phyloP scores from a whole-genome alignment of 441 rosid genomes.

The Adansonia rubrostipa region DNA sequence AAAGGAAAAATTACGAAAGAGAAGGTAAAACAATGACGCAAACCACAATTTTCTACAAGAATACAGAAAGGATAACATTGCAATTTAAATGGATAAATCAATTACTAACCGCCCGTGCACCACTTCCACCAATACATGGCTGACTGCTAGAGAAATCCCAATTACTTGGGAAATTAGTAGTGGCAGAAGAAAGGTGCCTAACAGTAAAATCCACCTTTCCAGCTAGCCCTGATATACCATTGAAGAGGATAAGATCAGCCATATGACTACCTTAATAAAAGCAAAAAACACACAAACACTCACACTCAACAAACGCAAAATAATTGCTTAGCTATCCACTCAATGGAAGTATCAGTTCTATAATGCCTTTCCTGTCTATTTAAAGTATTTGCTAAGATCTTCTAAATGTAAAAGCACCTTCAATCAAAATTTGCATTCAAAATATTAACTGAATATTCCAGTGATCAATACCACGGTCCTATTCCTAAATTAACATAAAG shows the following conservation, averaged over 20 bases:
- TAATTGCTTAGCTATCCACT: background rate
- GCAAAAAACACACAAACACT: background rate
- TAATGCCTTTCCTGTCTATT: background rate
- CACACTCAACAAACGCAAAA: background rate
- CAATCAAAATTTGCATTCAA: background rate
- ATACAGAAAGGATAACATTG: constrained; percentile 5
- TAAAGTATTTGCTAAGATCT: constrained; percentile 2
- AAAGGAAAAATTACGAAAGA: constrained; percentile 18
- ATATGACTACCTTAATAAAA: background rate
- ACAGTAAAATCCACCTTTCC: constrained; percentile 98
- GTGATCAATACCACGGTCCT: background rate
- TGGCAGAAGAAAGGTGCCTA: constrained; percentile 84
- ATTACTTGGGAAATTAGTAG: constrained; percentile 67
- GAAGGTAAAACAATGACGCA: constrained; percentile 17
- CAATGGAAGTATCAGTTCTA: background rate
- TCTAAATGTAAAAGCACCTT: background rate
- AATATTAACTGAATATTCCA: background rate
- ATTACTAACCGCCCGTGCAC: constrained; percentile 60
- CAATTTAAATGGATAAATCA: constrained; percentile 15
- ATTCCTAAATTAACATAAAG: background rate
- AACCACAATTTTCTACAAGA: background rate
- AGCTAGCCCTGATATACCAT: constrained; percentile 59
- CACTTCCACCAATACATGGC: constrained; percentile 70
- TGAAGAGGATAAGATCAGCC: constrained; percentile 27
- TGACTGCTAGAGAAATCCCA: constrained; percentile 66